Base-by-base conservation (phyloP, 441 rosid species). In the Gossypium trilobum region DNA sequence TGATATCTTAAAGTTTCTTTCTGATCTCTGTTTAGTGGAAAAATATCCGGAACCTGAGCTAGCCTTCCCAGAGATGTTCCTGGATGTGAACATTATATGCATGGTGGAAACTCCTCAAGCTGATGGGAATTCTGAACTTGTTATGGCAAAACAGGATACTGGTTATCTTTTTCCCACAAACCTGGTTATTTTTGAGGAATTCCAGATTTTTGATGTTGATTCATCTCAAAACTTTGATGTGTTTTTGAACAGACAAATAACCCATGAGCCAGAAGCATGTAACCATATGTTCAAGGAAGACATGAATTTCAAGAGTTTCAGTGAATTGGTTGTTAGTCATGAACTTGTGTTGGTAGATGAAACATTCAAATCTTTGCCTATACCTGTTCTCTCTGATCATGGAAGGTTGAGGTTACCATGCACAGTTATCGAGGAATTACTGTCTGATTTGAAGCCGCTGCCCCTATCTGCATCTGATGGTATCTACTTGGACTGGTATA, bases 401-500 rank as follows among this genome's bases (percentile, higher is more conserved):
- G 77, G 78, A 78, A 80, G 78, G 73, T 61, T 68, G 61, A 84
- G 73, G 74, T 80, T 92, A 73, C 61, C 83, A 36, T 58, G 83
- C 80, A 73, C 81, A 16, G 73, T 79, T 72, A 64, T 78, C 76
- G 89, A 81, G 76, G 81, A 81, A 77, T 77, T 75, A 31, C 74
- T 91, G 58, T 78, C 86, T 56, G 75, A 77, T 72, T 39, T 88
- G 74, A 81, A 84, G 83, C 83, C 79, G 63, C 77, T 73, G 59
- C 80, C 85, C 6, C 80, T 87, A 29, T 82, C 93, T 70, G 87
- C 91, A 67, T 88, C 96, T 58, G 86, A 89, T 85, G 88, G 83
- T 76, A 93, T 95, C 74, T 95, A 95, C 87, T 81, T 95, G 84
- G 87, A 92, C 72, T 93, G 93, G 96, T 84, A 83, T 78, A 88